Evolutionary conservation across 352 stramenopile genomes (phyloP).

Genomic region (Phytophthora quininea): DNA sequence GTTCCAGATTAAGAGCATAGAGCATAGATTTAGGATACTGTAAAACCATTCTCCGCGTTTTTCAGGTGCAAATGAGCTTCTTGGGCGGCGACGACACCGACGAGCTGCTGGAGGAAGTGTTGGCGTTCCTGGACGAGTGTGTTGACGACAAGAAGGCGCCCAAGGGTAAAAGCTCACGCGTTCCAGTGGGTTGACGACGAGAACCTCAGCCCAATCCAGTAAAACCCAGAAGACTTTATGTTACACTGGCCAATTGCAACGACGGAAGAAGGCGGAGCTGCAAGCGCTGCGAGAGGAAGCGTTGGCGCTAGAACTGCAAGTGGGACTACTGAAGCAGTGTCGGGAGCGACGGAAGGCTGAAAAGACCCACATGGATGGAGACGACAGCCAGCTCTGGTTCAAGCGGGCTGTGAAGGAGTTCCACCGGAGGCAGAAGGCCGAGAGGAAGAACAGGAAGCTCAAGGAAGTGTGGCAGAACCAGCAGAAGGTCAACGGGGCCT

Average conservation of each 20-base stretch:
- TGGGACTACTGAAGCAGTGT: not conserved
- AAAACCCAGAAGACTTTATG: not conserved
- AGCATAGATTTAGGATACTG: too few relatives aligned
- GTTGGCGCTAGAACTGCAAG: conserved; percentile 7
- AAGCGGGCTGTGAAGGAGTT: too few relatives aligned
- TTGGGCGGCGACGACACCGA: not conserved
- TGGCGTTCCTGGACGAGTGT: not conserved
- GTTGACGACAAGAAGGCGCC: not conserved
- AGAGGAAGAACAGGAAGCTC: too few relatives aligned
- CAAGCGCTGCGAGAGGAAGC: conserved; percentile 2
- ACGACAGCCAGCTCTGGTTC: too few relatives aligned
- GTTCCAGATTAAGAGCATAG: too few relatives aligned
- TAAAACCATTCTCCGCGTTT: too few relatives aligned
- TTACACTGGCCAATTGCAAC: conserved; percentile 8
- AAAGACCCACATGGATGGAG: too few relatives aligned
- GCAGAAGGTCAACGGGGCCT: too few relatives aligned
- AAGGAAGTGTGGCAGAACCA: too few relatives aligned
- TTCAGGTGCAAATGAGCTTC: not conserved
- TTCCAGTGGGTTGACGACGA: not conserved
- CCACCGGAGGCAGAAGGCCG: not conserved
- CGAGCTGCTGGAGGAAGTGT: not conserved
- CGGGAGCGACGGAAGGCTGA: not conserved
- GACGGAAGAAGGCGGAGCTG: conserved; percentile 18
- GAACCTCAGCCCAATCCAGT: not conserved
- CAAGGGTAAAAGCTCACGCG: not conserved